These are phyloP conservation scores for Trichoderma cornu-damae DNA, from an alignment of 2,329 filamentous ascomycete genomes.

Conservation along the genomic window DNA sequence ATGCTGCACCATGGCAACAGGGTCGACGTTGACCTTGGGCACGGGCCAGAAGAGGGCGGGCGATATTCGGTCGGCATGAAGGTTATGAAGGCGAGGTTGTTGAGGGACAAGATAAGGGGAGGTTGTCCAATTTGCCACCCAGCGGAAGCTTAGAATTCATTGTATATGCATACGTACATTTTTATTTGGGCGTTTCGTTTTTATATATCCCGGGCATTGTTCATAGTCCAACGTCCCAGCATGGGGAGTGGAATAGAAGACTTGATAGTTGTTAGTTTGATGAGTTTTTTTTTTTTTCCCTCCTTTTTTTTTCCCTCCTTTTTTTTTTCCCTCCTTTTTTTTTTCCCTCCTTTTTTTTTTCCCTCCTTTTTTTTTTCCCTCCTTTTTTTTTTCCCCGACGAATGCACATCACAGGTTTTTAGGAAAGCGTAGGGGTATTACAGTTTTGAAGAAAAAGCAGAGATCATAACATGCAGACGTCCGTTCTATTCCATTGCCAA, in stretches of 20 bases:
- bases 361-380: too few species aligned
- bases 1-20: constrained; percentile 43
- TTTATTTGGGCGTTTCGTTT: constrained; percentile 5
- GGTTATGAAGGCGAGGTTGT: constrained; percentile 75
- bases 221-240: neutral
- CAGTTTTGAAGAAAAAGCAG: too few species aligned
- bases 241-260: neutral
- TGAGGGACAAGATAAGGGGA: constrained; percentile 63
- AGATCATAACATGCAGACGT: neutral
- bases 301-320: too few species aligned
- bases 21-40: constrained; percentile 44
- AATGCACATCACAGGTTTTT: too few species aligned
- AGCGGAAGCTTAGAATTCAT: constrained; percentile 17
- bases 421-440: too few species aligned
- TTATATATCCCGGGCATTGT: constrained; percentile 9
- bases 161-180: constrained; percentile 10
- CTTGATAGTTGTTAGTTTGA: neutral
- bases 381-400: too few species aligned
- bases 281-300: too few species aligned
- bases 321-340: too few species aligned
- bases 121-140: constrained; percentile 58
- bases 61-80: constrained; percentile 74
- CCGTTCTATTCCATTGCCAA: neutral
- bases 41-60: constrained; percentile 38
- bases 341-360: too few species aligned